Conservation (phyloP, 441 rosid genomes). For the Erodium moschatum region DNA sequence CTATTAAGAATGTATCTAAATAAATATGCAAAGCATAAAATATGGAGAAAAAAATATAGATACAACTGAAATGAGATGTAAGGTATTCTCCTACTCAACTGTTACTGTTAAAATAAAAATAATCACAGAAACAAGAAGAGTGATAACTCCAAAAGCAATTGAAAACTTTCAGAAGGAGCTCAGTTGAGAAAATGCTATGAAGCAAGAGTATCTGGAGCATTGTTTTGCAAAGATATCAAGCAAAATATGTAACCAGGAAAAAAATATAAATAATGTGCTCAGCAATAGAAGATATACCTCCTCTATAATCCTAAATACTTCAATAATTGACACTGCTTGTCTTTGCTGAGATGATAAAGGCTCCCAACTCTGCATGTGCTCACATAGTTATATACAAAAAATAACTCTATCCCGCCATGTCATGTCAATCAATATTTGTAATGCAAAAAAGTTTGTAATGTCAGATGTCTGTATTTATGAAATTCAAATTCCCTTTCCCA, state of each 20-base stretch:
- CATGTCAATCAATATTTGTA: background rate
- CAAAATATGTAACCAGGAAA: slow-evolving; percentile 11
- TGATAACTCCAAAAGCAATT: slow-evolving; percentile 11
- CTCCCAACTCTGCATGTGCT: slow-evolving; percentile 83
- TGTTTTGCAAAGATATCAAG: background rate
- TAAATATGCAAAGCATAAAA: background rate
- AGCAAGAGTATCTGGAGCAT: slow-evolving; percentile 3
- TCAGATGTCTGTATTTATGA: background rate
- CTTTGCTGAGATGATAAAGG: slow-evolving; percentile 85
- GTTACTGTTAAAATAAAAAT: background rate
- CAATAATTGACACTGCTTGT: slow-evolving; percentile 80
- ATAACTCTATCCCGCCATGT: background rate
- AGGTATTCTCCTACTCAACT: slow-evolving; percentile 8
- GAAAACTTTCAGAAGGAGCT: slow-evolving; percentile 10
- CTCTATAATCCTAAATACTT: slow-evolving; percentile 94
- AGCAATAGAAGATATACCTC: slow-evolving; percentile 47
- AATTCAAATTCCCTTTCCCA: background rate
- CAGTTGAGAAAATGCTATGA: slow-evolving; percentile 16
- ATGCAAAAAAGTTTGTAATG: background rate
- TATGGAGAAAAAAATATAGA: slow-evolving; percentile 6
- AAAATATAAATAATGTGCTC: slow-evolving; percentile 5
- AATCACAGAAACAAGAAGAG: slow-evolving; percentile 10
- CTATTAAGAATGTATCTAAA: slow-evolving; percentile 3
- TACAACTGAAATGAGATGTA: background rate
- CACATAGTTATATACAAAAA: slow-evolving; percentile 9